These are phyloP conservation scores for Fusarium lateritium DNA, from an alignment of 2,329 filamentous ascomycete genomes.

Conservation along the genomic window DNA sequence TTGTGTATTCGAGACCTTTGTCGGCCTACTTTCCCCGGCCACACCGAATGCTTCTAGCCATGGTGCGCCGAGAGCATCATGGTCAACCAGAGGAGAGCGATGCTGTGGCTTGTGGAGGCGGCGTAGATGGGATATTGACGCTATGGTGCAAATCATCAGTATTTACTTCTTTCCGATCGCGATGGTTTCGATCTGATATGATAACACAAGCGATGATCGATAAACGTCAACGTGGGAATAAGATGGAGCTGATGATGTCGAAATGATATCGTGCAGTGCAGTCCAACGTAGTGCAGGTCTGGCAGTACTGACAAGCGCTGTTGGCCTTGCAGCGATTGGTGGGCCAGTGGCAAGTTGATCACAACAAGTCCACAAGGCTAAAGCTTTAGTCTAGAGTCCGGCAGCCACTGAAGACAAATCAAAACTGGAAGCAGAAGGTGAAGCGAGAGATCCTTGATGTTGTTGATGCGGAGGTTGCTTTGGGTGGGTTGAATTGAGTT, in stretches of 20 bases:
- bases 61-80: not conserved
- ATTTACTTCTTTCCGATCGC: not conserved
- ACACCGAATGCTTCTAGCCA: not conserved
- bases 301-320: no score
- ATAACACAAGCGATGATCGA: not conserved
- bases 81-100: not conserved
- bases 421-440: not conserved
- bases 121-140: no score
- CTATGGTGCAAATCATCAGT: not conserved
- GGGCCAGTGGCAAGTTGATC: not conserved
- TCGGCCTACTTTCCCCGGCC: not conserved
- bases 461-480: not conserved
- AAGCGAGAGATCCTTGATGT: conserved; percentile 8
- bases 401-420: no score
- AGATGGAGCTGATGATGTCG: not conserved
- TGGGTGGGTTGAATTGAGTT: not conserved
- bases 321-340: no score
- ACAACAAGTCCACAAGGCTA: not conserved
- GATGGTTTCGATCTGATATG: not conserved
- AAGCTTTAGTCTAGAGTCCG: not conserved
- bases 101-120: not conserved
- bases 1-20: not conserved
- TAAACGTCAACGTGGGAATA: not conserved
- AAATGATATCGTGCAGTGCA: not conserved
- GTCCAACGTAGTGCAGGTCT: no score